A percentile compares a stretch with the other conserved stretches of the same genome.
Evolutionary conservation across 306 rosid genomes (phyloP).

Genomic region (Styphnolobium japonicum): DNA sequence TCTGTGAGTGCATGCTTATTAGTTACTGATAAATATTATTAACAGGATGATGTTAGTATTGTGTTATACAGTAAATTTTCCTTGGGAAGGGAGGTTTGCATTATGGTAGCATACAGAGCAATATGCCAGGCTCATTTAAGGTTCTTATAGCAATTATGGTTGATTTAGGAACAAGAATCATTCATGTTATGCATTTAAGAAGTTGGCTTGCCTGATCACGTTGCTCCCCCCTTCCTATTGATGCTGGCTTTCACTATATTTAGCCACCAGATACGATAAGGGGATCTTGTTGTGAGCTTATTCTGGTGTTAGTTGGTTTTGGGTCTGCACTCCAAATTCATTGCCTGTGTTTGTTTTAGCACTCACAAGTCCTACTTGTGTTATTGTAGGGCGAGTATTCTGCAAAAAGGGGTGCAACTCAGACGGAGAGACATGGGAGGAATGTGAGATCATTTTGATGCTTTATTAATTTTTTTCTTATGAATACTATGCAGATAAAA

Average conservation of each 20-base stretch:
- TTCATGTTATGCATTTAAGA: no score
- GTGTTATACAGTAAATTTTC: not conserved
- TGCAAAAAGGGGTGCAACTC: constrained; percentile 83
- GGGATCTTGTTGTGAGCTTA: not conserved
- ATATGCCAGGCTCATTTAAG: not conserved
- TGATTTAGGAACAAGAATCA: no score
- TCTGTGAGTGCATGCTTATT: no score
- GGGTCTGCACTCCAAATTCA: not conserved
- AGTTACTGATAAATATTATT: no score
- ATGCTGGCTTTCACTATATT: not conserved
- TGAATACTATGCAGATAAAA: not conserved
- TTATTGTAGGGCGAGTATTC: constrained; percentile 64
- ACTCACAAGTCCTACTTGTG: not conserved
- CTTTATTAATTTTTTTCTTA: not conserved
- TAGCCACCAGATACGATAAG: not conserved
- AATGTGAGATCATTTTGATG: constrained; percentile 44
- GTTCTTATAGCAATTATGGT: not conserved
- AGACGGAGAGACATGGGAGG: constrained; percentile 68
- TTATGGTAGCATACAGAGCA: not conserved
- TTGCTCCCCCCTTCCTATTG: not conserved
- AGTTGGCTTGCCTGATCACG: no score
- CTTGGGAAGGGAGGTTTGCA: not conserved
- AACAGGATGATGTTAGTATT: no score
- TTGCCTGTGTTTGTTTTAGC: not conserved
- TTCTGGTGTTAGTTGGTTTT: not conserved